A percentile compares a stretch with the other conserved stretches of the same genome.
Evolutionary conservation across 208 protist species (phyloP).

Genomic region (Leishmania mexicana): DNA sequence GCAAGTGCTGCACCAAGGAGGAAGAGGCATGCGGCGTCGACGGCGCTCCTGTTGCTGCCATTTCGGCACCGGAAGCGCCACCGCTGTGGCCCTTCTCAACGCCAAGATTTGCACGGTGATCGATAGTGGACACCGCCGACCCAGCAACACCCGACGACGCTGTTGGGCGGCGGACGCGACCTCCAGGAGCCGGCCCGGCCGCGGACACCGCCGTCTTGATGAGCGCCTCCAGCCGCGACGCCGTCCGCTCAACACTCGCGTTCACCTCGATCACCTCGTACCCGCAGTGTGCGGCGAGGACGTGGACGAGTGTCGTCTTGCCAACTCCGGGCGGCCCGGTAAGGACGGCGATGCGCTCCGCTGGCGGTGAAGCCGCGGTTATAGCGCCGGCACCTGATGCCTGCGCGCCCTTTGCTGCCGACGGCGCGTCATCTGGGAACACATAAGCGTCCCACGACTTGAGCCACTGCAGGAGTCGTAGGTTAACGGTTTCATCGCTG

Average conservation of each 20-base stretch:
- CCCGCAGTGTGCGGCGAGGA: constrained; percentile 92
- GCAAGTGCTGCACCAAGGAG: constrained; percentile 62
- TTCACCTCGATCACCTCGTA: constrained; percentile 96
- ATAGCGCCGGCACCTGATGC: neutral
- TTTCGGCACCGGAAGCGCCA: neutral
- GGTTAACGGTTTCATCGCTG: constrained; percentile 80
- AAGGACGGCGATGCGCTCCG: constrained; percentile 80
- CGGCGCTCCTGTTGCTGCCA: neutral
- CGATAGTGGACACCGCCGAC: neutral
- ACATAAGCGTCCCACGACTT: constrained; percentile 82
- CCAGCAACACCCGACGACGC: neutral
- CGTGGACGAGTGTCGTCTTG: constrained; percentile 96
- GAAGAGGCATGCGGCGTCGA: constrained; percentile 5
- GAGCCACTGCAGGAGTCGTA: constrained; percentile 82
- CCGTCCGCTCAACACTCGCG: constrained; percentile 91
- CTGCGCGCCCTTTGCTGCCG: neutral
- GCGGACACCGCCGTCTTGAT: constrained; percentile 68
- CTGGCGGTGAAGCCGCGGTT: constrained; percentile 33
- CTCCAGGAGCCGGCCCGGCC: constrained; percentile 26
- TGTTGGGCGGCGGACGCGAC: constrained; percentile 9
- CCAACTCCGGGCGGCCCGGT: constrained; percentile 94
- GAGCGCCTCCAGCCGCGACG: constrained; percentile 61
- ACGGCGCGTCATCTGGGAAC: constrained; percentile 34
- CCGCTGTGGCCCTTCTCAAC: neutral
- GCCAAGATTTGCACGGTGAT: neutral